A percentile compares a stretch with the other conserved stretches of the same genome.
Conservation (phyloP, 768 basidiomycete genomes). For the Panaeolus cyanescens region DNA sequence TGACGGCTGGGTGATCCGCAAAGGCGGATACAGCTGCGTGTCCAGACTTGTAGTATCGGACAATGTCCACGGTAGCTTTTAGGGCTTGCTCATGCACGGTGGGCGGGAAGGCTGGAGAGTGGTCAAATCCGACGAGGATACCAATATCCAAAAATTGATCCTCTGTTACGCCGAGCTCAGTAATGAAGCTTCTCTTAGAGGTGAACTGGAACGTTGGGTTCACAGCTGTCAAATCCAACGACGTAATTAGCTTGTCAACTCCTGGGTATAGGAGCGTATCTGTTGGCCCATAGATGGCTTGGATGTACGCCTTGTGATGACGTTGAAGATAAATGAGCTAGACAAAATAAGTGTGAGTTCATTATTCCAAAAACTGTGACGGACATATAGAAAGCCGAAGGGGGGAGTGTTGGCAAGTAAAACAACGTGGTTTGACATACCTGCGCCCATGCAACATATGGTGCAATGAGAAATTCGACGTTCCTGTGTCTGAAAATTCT, state of each 20-base stretch:
- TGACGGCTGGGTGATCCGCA: slow-evolving; percentile 81
- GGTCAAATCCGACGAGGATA: slow-evolving; percentile 89
- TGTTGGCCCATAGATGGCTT: slow-evolving; percentile 89
- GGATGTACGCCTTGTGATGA: slow-evolving; percentile 91
- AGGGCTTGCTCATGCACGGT: slow-evolving; percentile 79
- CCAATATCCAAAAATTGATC: slow-evolving; percentile 96
- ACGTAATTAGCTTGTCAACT: slow-evolving; percentile 88
- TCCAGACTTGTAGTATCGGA: slow-evolving; percentile 91
- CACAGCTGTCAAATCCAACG: slow-evolving; percentile 72
- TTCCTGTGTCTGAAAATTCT: slow-evolving; percentile 92
- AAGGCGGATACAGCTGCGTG: slow-evolving; percentile 77
- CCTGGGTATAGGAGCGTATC: slow-evolving; percentile 88
- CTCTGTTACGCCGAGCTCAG: slow-evolving; percentile 64
- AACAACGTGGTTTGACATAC: slow-evolving; percentile 47
- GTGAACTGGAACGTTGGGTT: slow-evolving; percentile 80
- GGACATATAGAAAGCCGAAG: slow-evolving; percentile 12
- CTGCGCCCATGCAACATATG: slow-evolving; percentile 95
- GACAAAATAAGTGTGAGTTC: slow-evolving; percentile 3
- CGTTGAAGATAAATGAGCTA: slow-evolving; percentile 95
- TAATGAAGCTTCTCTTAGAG: slow-evolving; percentile 70
- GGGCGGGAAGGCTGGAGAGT: slow-evolving; percentile 78
- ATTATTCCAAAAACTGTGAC: slow-evolving; percentile 5
- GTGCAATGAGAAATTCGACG: slow-evolving; percentile 95
- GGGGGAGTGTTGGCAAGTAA: slow-evolving; percentile 8
- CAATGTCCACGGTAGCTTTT: slow-evolving; percentile 88